Percentiles rank a stretch among this genome's conserved stretches.
Evolutionary conservation across 2,329 filamentous ascomycete genomes (phyloP).

Genomic region (Trichoderma gracile): DNA sequence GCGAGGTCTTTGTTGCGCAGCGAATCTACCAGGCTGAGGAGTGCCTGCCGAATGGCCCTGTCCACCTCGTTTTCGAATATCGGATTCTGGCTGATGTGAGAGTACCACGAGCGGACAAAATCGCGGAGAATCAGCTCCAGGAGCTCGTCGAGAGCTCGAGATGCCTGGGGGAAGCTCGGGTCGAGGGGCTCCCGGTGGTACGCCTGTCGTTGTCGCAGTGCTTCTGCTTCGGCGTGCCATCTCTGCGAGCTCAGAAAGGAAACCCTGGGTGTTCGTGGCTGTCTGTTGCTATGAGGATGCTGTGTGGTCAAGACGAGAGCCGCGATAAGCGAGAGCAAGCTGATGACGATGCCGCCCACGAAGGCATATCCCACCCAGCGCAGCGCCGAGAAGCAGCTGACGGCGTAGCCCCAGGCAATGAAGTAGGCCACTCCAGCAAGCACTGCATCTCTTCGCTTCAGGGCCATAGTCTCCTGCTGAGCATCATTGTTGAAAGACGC

Average conservation of each 20-base stretch:
- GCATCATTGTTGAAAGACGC: slow-evolving; percentile 36
- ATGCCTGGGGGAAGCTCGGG: slow-evolving; percentile 73
- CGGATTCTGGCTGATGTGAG: slow-evolving; percentile 76
- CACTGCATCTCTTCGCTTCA: slow-evolving; percentile 71
- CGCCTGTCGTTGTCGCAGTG: slow-evolving; percentile 63
- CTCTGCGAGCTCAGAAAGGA: slow-evolving; percentile 62
- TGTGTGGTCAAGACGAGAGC: slow-evolving; percentile 57
- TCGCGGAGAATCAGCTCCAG: slow-evolving; percentile 76
- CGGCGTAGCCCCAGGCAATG: slow-evolving; percentile 83
- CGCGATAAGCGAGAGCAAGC: slow-evolving; percentile 56
- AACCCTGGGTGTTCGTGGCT: slow-evolving; percentile 46
- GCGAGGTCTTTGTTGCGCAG: slow-evolving; percentile 78
- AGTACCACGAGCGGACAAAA: slow-evolving; percentile 88
- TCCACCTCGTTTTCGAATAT: slow-evolving; percentile 87
- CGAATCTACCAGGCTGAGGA: slow-evolving; percentile 70
- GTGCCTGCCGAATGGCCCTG: slow-evolving; percentile 69
- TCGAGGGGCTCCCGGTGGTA: slow-evolving; percentile 73
- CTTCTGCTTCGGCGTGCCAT: slow-evolving; percentile 72
- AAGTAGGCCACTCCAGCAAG: slow-evolving; percentile 69
- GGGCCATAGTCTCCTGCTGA: slow-evolving; percentile 56
- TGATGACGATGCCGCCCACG: slow-evolving; percentile 63
- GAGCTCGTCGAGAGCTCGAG: slow-evolving; percentile 75
- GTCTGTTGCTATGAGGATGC: slow-evolving; percentile 40
- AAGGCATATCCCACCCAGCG: slow-evolving; percentile 88
- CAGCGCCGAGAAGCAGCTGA: slow-evolving; percentile 78